These are phyloP conservation scores for Dothideomycetes sp. DNA, from an alignment of 2,329 filamentous ascomycete genomes.

Conservation along the genomic window DNA sequence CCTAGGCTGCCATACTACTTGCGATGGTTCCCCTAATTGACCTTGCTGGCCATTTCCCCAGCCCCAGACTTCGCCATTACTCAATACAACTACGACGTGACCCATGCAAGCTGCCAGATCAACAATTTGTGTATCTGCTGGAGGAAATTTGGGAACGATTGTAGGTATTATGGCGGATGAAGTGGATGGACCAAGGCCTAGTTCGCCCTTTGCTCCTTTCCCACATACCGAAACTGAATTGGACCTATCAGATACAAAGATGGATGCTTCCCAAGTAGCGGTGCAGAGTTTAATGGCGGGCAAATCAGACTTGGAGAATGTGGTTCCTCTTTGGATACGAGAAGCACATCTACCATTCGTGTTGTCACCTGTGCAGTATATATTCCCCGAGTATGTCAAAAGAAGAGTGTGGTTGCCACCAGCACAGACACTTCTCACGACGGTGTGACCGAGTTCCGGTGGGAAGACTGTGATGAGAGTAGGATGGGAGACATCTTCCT, in stretches of 20 bases:
- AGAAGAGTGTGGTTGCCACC: slow-evolving; percentile 85
- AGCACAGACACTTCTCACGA: slow-evolving; percentile 34
- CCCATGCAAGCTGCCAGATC: slow-evolving; percentile 64
- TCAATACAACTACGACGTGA: slow-evolving; percentile 64
- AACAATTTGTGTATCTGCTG: slow-evolving; percentile 43
- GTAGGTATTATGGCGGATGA: slow-evolving; percentile 25
- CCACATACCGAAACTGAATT: slow-evolving; percentile 51
- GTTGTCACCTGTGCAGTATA: slow-evolving; percentile 58
- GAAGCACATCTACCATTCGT: slow-evolving; percentile 32
- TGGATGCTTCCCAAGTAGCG: slow-evolving; percentile 69
- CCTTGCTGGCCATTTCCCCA: slow-evolving; percentile 85
- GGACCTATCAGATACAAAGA: slow-evolving; percentile 46
- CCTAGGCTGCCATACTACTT: slow-evolving; percentile 47
- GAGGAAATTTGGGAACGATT: slow-evolving; percentile 53
- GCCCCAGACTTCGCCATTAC: slow-evolving; percentile 67
- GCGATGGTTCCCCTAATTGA: slow-evolving; percentile 56
- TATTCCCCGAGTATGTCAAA: slow-evolving; percentile 44
- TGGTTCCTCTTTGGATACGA: slow-evolving; percentile 12
- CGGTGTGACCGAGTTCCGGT: background rate
- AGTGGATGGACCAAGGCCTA: slow-evolving; percentile 46
- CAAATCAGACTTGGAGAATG: background rate
- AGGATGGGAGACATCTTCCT: slow-evolving; percentile 28
- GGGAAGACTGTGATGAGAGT: slow-evolving; percentile 4
- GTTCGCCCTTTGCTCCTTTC: slow-evolving; percentile 57
- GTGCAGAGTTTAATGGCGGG: slow-evolving; percentile 37